A percentile compares a stretch with the other conserved stretches of the same genome.
Evolutionary conservation across 208 protist species (phyloP).

Genomic region (Acanthamoeba castellanii): DNA sequence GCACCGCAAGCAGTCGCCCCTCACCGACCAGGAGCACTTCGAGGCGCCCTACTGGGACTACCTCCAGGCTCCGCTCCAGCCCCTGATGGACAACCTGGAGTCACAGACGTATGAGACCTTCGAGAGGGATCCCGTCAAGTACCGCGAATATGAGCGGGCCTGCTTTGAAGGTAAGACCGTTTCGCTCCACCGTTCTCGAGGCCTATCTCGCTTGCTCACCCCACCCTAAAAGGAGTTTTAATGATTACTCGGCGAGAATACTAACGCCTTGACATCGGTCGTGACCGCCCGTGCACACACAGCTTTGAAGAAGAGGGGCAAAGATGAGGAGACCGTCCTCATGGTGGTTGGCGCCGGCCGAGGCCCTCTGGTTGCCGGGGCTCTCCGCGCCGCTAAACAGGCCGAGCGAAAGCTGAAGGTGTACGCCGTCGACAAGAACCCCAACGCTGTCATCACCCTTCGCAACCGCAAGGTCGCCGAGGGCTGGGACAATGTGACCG

Average conservation of each 20-base stretch:
- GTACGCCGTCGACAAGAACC: conserved; percentile 99
- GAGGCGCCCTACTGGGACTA: conserved; percentile 93
- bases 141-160: conserved; percentile 94
- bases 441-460: conserved; percentile 90
- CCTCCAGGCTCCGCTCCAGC: conserved; percentile 91
- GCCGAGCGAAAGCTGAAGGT: conserved; percentile 91
- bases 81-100: conserved; percentile 97
- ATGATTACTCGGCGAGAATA: too few relatives aligned
- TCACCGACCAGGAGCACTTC: conserved; percentile 84
- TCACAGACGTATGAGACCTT: conserved; percentile 98
- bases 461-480: conserved; percentile 87
- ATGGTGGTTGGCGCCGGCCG: conserved; percentile 97
- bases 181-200: neutral
- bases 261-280: neutral
- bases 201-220: neutral
- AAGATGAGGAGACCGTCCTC: conserved; percentile 38
- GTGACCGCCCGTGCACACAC: neutral
- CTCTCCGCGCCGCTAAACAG: conserved; percentile 90
- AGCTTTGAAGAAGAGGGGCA: conserved; percentile 41
- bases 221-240: neutral
- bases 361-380: conserved; percentile 94
- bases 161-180: conserved; percentile 71
- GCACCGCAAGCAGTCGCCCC: conserved; percentile 39
- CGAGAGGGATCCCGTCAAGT: conserved; percentile 98
- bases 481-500: conserved; percentile 93